These are phyloP conservation scores for Amphibolis antarctica DNA, from an alignment of 106 monocot species.

Conservation along the genomic window DNA sequence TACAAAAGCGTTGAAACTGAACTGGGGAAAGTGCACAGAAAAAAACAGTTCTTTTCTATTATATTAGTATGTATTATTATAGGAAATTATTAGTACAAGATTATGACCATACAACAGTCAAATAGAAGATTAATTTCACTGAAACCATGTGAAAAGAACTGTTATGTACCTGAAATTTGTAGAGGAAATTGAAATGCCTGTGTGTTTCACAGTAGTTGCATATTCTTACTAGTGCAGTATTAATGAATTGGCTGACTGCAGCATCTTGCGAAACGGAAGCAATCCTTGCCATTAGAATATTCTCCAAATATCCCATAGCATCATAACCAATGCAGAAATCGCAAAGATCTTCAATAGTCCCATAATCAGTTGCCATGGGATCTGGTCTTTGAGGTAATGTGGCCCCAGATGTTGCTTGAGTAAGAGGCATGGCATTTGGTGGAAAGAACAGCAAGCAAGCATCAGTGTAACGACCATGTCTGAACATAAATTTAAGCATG, in stretches of 20 bases:
- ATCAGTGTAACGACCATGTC: conserved; percentile 79
- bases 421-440: conserved; percentile 32
- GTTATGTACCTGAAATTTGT: conserved; percentile 69
- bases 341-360: conserved; percentile 88
- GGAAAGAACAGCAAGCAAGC: conserved; percentile 89
- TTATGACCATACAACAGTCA: not conserved
- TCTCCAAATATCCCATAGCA: conserved; percentile 58
- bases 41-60: no score
- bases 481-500: conserved; percentile 89
- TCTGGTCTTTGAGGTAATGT: conserved; percentile 51
- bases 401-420: conserved; percentile 23
- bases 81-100: no score
- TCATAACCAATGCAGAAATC: conserved; percentile 75
- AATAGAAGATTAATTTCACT: not conserved
- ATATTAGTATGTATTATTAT: no score
- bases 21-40: no score
- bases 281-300: conserved; percentile 37
- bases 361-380: conserved; percentile 83
- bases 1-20: no score
- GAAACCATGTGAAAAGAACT: not conserved
- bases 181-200: conserved; percentile 79
- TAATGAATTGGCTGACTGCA: conserved; percentile 34
- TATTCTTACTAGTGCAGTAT: conserved; percentile 51
- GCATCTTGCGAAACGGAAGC: conserved; percentile 33
- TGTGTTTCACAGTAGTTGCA: conserved; percentile 94